Base-by-base conservation (phyloP, 331 rosid species). In the Acacia concinna region DNA sequence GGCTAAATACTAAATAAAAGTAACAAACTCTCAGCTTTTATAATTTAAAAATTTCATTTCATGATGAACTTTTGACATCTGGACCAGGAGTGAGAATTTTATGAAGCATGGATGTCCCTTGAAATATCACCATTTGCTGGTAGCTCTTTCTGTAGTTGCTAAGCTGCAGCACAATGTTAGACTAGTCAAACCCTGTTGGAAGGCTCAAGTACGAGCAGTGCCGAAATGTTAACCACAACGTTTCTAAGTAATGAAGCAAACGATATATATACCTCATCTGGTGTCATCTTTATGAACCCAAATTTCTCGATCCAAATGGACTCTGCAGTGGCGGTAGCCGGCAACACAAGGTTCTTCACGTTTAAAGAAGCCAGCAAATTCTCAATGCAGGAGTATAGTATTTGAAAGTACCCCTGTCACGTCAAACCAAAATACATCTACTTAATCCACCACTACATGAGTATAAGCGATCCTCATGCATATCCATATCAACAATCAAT, bases 271-370 rank as follows among this genome's bases (percentile, higher is more conserved):
- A 96, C 99, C 98, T 93, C 89, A 37, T 93, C 93, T 10, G 96
- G 92, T 79, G 85, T 74, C 75, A 93, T 89, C 85, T 82, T 93
- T 64, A 87, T 80, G 75, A 96, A 96, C 78, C 97, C 97, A 74
- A 96, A 96, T 82, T 89, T 96, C 67, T 91, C 83, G 0, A 83
- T 93, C 99, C 99, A 96, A 83, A 96, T 91, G 76, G 98, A 87
- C 84, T 85, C 96, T 27, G 96, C 99, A 82, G 90, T 97, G 84
- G 89, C 94, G 7, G 99, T 97, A 64, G 99, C 98, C 0, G 99
- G 99, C 76, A 96, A 92, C 72, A 96, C 90, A 72, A 96, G 89
- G 90, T 83, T 89, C 83, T 86, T 90, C 71, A 96, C 93, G 56
- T 87, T 87, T 84, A 96, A 73, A 84, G 89, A 91, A 43, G 90